Percentiles rank a stretch among this genome's conserved stretches.
phyloP scores from a whole-genome alignment of 495 filamentous ascomycete species.

The Penicillium dipodomyicola region DNA sequence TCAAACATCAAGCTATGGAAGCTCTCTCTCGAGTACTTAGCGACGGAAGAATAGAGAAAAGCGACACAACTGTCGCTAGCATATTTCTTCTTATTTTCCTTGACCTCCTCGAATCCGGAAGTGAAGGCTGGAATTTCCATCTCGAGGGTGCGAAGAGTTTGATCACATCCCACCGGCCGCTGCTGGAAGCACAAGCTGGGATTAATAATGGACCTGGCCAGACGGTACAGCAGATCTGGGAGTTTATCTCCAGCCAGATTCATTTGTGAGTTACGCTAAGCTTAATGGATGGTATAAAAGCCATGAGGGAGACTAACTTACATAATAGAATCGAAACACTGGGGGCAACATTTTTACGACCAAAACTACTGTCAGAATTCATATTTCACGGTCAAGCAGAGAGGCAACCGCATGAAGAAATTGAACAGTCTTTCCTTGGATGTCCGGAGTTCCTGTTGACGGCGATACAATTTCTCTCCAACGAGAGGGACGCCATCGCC shows the following conservation, averaged over 20 bases:
- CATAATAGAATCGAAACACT: conserved; percentile 39
- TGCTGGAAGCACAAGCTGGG: conserved; percentile 18
- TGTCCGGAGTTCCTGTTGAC: conserved; percentile 40
- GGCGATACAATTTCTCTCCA: conserved; percentile 34
- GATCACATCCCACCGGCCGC: conserved; percentile 27
- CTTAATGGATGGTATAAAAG: background rate
- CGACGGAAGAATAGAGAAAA: conserved; percentile 12
- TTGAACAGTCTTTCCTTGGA: conserved; percentile 42
- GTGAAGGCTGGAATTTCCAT: conserved; percentile 48
- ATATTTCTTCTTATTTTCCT: conserved; percentile 54
- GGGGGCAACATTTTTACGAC: conserved; percentile 45
- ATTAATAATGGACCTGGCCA: conserved; percentile 19
- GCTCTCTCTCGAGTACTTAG: conserved; percentile 36
- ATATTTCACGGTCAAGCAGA: conserved; percentile 15
- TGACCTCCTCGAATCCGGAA: conserved; percentile 49
- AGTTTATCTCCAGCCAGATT: conserved; percentile 32
- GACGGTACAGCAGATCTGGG: conserved; percentile 30
- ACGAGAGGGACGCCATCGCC: conserved; percentile 33
- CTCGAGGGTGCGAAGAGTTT: conserved; percentile 48
- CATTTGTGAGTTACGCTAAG: conserved; percentile 19
- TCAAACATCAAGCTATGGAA: conserved; percentile 51
- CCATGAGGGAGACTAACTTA: conserved; percentile 3
- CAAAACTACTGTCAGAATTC: conserved; percentile 33
- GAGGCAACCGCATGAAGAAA: conserved; percentile 22
- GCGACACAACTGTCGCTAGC: conserved; percentile 41